phyloP scores from a whole-genome alignment of 441 rosid genomes.

The Jatropha podagrica region DNA sequence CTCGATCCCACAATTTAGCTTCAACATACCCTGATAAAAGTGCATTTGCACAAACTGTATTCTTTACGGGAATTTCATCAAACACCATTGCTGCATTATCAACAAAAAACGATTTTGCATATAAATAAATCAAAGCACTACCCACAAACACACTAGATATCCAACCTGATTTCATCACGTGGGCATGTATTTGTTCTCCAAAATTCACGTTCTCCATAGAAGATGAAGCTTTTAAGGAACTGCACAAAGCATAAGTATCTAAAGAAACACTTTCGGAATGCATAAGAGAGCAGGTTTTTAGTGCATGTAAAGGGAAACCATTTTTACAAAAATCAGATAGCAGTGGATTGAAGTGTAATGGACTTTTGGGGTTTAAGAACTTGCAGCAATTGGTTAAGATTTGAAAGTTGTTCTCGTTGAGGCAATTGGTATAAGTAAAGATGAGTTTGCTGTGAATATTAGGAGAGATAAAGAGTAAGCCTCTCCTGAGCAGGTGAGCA shows the following conservation, averaged over 20 bases:
- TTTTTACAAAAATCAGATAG: slow-evolving; percentile 42
- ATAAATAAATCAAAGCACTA: slow-evolving; percentile 48
- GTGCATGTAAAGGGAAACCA: slow-evolving; percentile 39
- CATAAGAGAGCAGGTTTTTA: slow-evolving; percentile 50
- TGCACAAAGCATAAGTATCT: slow-evolving; percentile 48
- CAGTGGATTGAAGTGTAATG: slow-evolving; percentile 43
- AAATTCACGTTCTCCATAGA: slow-evolving; percentile 29
- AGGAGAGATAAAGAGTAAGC: slow-evolving; percentile 29
- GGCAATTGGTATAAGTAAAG: slow-evolving; percentile 34
- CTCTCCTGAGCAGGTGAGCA: slow-evolving; percentile 37
- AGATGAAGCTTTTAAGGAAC: slow-evolving; percentile 44
- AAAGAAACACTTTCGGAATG: slow-evolving; percentile 35
- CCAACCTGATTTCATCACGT: slow-evolving; percentile 44
- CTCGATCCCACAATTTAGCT: slow-evolving; percentile 40
- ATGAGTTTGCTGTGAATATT: slow-evolving; percentile 33
- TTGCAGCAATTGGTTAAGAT: slow-evolving; percentile 38
- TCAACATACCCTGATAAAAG: slow-evolving; percentile 45
- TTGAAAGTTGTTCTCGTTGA: slow-evolving; percentile 22
- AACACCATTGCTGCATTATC: slow-evolving; percentile 39
- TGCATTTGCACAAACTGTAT: slow-evolving; percentile 57
- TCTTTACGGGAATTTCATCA: slow-evolving; percentile 55
- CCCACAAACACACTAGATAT: slow-evolving; percentile 51
- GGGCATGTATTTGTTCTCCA: slow-evolving; percentile 48
- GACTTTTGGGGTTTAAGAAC: slow-evolving; percentile 33
- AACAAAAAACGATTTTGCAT: slow-evolving; percentile 35